Conservation (phyloP, 2,329 filamentous ascomycete genomes). For the Thelonectria olida region DNA sequence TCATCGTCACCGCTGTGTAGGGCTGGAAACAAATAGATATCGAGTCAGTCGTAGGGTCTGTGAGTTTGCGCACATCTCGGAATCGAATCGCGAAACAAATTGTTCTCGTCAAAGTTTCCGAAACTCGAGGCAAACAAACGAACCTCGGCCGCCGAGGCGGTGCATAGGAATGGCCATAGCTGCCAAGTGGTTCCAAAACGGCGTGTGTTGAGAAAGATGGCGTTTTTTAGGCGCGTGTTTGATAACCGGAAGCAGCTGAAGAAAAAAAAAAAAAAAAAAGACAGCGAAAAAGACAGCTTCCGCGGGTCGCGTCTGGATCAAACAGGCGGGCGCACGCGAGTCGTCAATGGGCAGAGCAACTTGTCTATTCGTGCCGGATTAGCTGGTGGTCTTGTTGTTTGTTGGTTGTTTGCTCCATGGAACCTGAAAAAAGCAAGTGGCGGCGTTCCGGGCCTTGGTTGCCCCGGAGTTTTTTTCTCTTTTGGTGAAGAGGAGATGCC, state of each 20-base stretch:
- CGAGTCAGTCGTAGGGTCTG: slow-evolving; percentile 29
- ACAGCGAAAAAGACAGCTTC: no score
- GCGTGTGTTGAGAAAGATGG: no score
- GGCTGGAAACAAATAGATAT: slow-evolving; percentile 57
- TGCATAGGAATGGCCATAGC: slow-evolving; percentile 54
- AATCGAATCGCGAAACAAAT: background rate
- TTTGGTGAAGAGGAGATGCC: no score
- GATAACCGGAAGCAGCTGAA: background rate
- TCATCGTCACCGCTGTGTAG: slow-evolving; percentile 77
- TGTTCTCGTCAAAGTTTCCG: background rate
- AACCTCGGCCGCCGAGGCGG: slow-evolving; percentile 57
- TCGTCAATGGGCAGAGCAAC: slow-evolving; percentile 6
- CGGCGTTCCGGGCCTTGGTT: background rate
- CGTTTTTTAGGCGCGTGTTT: background rate
- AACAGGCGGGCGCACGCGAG: background rate
- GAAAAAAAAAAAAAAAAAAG: background rate
- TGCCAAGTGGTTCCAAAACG: no score
- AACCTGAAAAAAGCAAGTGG: background rate
- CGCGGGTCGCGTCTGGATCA: background rate
- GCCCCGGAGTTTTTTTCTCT: background rate
- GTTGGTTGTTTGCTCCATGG: no score
- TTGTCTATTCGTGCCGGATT: no score
- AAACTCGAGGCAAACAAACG: slow-evolving; percentile 29
- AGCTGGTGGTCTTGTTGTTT: slow-evolving; percentile 12
- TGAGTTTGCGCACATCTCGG: no score